A percentile compares a stretch with the other conserved stretches of the same genome.
Evolutionary conservation across 768 basidiomycete genomes (phyloP).

Genomic region (Rhodotorula graminis): DNA sequence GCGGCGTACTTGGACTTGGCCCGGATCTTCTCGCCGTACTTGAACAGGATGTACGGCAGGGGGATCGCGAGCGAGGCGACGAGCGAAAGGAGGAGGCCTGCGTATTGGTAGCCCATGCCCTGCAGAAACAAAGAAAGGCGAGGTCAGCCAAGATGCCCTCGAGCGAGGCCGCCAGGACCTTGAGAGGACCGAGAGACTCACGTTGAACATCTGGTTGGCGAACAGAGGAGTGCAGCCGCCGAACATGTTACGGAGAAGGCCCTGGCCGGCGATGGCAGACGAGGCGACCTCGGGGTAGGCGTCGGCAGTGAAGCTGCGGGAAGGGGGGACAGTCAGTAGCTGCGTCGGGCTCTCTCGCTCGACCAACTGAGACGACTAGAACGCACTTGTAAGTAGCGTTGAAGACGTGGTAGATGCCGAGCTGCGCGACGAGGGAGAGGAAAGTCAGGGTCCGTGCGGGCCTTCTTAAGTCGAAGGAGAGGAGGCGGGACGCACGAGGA

Average conservation of each 20-base stretch:
- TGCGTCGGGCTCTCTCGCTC: too few relatives aligned
- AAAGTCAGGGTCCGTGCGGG: background rate
- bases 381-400: background rate
- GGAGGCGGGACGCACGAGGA: constrained; percentile 15
- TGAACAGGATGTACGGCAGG: constrained; percentile 32
- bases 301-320: constrained; percentile 34
- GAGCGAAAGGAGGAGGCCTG: constrained; percentile 24
- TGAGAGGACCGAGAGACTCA: background rate
- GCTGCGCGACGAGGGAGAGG: background rate
- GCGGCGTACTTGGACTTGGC: constrained; percentile 30
- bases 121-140: too few relatives aligned
- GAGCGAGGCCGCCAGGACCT: too few relatives aligned
- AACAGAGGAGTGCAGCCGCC: constrained; percentile 18
- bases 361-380: too few relatives aligned
- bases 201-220: constrained; percentile 21
- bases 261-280: constrained; percentile 41
- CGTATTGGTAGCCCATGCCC: constrained; percentile 25
- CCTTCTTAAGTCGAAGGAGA: background rate
- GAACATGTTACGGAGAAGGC: constrained; percentile 39
- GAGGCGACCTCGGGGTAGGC: constrained; percentile 36
- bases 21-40: constrained; percentile 27
- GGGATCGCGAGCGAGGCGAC: constrained; percentile 29
- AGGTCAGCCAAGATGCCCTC: background rate
- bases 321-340: too few relatives aligned
- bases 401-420: constrained; percentile 29